Base-by-base conservation (phyloP, 768 basidiomycete species). In the Lactifluus hygrophoroides region DNA sequence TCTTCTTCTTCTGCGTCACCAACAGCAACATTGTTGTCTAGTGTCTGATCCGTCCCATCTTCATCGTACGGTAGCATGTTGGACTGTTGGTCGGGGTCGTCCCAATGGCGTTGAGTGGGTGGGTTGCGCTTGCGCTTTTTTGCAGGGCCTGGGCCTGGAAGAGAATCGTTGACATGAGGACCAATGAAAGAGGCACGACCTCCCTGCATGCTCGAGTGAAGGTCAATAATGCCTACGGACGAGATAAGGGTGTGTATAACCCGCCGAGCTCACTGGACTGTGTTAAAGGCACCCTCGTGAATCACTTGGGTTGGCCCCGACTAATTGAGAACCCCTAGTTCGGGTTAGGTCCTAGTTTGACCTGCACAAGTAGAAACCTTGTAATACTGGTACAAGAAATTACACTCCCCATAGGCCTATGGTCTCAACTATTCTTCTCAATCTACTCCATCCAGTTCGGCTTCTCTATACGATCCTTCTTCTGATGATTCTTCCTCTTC, bases 1-100 rank as follows among this genome's bases (percentile, higher is more conserved):
- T 77, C 75, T 27, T 77, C 74, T 11, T 75, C 74, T 17, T 68
- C 71, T 3, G 68, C 71, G n/a, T 72, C 73, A 5, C 65, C 65
- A 16, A 64, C 71, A 25, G 56, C 69, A 21, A 14, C 51, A 35
- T 43, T 49, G 11, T 54, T 60, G 1, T 35, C 47, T 40, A 45
- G 28, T 11, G 27, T 28, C 23, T 5, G 40, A 6, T 50, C 47
- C 19, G 49, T 57, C 19, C 44, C 66, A 27, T 65, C 64, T 5
- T 73, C 72, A 42, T 69, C 71, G 53, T 75, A 76, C 9, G 64
- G 64, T 66, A 74, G 63, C 34, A 59, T 60, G 34, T 65, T 55
- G 0, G 64, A 55, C 8, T 65, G 51, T 30, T 58, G 62, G 16
- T 69, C 71, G 17, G 72, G 72, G 49, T 78, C 75, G 51, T 80